Base-by-base conservation (phyloP, 495 filamentous ascomycete species). In the Geoglossum glabrum region DNA sequence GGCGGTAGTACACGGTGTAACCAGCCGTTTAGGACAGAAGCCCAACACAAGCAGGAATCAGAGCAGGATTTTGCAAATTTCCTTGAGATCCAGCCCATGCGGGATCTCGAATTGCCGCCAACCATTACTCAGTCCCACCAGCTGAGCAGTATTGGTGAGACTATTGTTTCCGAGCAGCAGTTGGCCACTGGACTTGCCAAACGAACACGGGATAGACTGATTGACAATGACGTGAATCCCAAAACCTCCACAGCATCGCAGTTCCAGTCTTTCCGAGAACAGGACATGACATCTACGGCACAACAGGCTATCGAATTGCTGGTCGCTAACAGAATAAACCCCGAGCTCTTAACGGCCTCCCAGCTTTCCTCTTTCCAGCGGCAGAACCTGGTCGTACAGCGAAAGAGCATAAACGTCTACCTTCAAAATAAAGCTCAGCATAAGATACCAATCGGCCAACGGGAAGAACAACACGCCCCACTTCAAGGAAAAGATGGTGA, bases 401-500 rank as follows among this genome's bases (percentile, higher is more conserved):
- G 80, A 61, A 90, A 90, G 75, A 82, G 80, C 61, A 81, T 94
- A 65, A 80, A 88, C 71, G 78, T 85, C 70, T 94, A 93, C 77
- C 77, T 83, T 69, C 79, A 85, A 67, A 85, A 81, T 73, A 77
- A 94, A 70, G 80, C 83, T 67, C 77, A 84, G 69, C 86, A 89
- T 78, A 79, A 61, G 61, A 60, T 56, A 65, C 23, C 40, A 70
- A 72, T 45, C 0, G 17, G 85, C 83, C 68, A 85, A 90, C 76
- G 77, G 80, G 65, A 79, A 76, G 63, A 70, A 76, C 57, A 77
- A 28, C 26, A 25, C 6, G 1, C 2, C 3, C 7, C 46, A 25
- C 28, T 28, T 9, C 23, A 52, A 6, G 25, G 17, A 52, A 13
- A 27, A 52, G 49, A 52, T 31, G 54, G 54, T 6, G 54, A 28